Conservation (phyloP, 306 rosid genomes). For the Cucurbita pepo region DNA sequence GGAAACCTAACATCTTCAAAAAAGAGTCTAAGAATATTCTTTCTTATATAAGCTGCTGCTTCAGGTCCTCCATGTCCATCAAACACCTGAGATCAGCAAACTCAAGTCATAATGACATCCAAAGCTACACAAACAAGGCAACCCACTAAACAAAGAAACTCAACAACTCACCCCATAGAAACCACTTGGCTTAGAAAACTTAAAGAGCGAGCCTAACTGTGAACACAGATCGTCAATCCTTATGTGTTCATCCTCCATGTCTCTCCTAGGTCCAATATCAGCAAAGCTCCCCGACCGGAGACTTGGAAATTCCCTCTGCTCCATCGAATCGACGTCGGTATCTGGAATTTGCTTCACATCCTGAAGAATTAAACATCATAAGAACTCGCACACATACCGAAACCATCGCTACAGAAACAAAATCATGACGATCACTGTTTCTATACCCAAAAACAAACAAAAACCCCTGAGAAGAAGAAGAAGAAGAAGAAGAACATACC, state of each 20-base stretch:
- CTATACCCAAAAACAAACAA: not conserved
- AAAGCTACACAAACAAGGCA: not conserved
- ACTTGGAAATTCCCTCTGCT: slow-evolving; percentile 36
- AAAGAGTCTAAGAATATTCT: slow-evolving; percentile 56
- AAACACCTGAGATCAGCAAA: slow-evolving; percentile 47
- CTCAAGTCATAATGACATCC: slow-evolving; percentile 7
- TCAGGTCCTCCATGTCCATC: slow-evolving; percentile 99
- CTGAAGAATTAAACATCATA: slow-evolving; percentile 23
- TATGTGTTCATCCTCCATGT: slow-evolving; percentile 98
- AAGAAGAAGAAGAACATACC: slow-evolving; percentile 26
- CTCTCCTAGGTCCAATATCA: slow-evolving; percentile 78
- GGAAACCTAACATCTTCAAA: slow-evolving; percentile 72
- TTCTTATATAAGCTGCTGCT: slow-evolving; percentile 73
- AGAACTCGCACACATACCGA: not conserved
- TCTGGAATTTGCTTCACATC: slow-evolving; percentile 37
- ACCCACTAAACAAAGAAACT: not conserved
- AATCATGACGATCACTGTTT: not conserved
- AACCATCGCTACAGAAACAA: not conserved
- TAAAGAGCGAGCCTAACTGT: slow-evolving; percentile 46
- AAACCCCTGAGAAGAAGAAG: not conserved
- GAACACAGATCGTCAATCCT: slow-evolving; percentile 69
- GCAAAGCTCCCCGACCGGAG: slow-evolving; percentile 94
- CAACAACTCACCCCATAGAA: slow-evolving; percentile 61
- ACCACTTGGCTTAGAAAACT: slow-evolving; percentile 79
- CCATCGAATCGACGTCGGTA: slow-evolving; percentile 25